Conservation (phyloP, 345 rosid genomes). For the Sisymbrium irio region DNA sequence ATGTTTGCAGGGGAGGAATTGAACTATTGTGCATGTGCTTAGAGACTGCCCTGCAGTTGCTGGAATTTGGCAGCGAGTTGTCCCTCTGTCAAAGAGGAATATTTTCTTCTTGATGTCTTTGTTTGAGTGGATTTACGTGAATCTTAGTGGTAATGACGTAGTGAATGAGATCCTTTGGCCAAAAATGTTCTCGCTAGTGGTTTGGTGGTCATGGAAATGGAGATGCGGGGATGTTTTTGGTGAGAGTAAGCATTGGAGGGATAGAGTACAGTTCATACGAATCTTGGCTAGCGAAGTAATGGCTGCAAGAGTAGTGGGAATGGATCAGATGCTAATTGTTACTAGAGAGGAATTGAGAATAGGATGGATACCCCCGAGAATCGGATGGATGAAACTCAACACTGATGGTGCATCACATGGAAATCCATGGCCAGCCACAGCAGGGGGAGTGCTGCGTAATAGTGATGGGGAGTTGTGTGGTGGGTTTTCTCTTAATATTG, state of each 20-base stretch:
- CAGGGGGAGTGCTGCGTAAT: not conserved
- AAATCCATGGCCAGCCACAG: not conserved
- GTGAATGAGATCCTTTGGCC: not conserved
- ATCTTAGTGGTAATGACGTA: not conserved
- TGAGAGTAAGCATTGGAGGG: not conserved
- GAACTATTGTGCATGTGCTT: not conserved
- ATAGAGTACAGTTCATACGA: not conserved
- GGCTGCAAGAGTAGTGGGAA: not conserved
- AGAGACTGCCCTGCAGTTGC: not conserved
- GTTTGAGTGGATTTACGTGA: not conserved
- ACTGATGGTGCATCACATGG: not conserved
- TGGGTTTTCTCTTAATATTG: not conserved
- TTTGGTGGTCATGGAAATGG: not conserved
- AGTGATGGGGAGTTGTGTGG: not conserved
- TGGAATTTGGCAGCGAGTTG: not conserved
- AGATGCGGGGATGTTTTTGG: not conserved
- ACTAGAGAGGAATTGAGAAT: too few species aligned
- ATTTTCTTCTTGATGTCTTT: not conserved
- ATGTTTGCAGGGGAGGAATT: not conserved
- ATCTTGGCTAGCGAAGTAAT: not conserved
- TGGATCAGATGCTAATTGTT: not conserved
- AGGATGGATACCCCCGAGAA: not conserved
- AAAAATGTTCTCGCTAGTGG: not conserved
- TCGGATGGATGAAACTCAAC: not conserved
- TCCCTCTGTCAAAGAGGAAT: not conserved